These are phyloP conservation scores for Pseudopithomyces chartarum DNA, from an alignment of 2,329 filamentous ascomycete genomes.

Conservation along the genomic window DNA sequence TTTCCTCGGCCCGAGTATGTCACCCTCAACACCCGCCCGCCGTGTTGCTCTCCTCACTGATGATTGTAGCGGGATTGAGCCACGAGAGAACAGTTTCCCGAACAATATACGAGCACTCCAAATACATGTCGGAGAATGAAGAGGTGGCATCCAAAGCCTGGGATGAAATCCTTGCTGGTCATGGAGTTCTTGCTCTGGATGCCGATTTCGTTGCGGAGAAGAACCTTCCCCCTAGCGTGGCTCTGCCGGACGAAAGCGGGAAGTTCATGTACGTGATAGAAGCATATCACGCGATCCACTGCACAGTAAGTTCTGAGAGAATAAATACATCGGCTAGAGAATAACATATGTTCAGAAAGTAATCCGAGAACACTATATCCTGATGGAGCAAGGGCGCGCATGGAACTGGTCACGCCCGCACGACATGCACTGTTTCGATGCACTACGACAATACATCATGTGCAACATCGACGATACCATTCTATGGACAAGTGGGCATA, in stretches of 20 bases:
- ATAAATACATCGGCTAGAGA: too few species aligned
- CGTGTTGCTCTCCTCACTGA: neutral
- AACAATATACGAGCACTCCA: slow-evolving; percentile 11
- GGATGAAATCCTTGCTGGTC: slow-evolving; percentile 12
- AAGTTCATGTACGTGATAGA: slow-evolving; percentile 13
- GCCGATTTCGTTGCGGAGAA: slow-evolving; percentile 6
- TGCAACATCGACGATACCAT: slow-evolving; percentile 12
- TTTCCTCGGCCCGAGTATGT: slow-evolving; percentile 2
- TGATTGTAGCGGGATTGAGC: slow-evolving; percentile 3
- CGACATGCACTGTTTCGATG: slow-evolving; percentile 11
- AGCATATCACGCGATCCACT: slow-evolving; percentile 15
- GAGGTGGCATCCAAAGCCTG: slow-evolving; percentile 8
- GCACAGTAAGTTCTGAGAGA: neutral
- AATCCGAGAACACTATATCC: neutral
- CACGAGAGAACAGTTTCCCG: slow-evolving; percentile 7
- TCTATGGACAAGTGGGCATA: slow-evolving; percentile 8
- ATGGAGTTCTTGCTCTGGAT: slow-evolving; percentile 12
- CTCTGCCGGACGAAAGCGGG: slow-evolving; percentile 6
- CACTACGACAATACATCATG: slow-evolving; percentile 12
- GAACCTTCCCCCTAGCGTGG: slow-evolving; percentile 5
- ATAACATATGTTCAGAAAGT: neutral
- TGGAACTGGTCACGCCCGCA: slow-evolving; percentile 10
- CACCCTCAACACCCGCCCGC: neutral
- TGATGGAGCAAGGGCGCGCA: neutral
- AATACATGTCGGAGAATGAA: slow-evolving; percentile 10